Evolutionary conservation across 306 rosid genomes (phyloP), one percentile per base, ranked within the genome.

Genomic region (Inga leiocalycina): DNA sequence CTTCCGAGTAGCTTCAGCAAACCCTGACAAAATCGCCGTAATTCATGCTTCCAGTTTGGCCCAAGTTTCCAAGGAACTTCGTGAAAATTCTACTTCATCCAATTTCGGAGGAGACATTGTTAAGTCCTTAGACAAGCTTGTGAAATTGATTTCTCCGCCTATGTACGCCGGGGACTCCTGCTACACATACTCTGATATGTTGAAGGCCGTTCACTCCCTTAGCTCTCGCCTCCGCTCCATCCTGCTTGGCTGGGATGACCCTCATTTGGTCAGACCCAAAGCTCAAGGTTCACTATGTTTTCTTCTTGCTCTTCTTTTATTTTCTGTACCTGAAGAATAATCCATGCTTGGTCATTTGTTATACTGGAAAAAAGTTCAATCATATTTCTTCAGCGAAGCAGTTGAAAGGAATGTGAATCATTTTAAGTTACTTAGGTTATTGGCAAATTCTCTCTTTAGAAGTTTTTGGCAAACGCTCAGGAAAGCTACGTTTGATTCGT

Each of bases 101-200:
- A 43, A 57, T 70, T 80, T 71, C 81, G 41, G 75, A 3, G 32
- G 4, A 2, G 77, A 71, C 79, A 65, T 80, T n/a, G 10, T 74
- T 61, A 54, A 82, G 24, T 85, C 87, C 84, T 80, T 88, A 12
- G 65, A 72, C 64, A 66, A 80, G 76, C 86, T 81, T 27, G 77
- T 78, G 5, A 70, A 81, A 8, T 85, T 88, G 20, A 39, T 52
- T n/a, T 80, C 87, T 48, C 91, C 92, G 3, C 86, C 92, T n/a
- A 54, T 84, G 43, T 88, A 89, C 84, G 41, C 51, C 2, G 97
- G 87, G 24, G 95, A 93, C 76, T 86, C 48, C 57, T 82, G 35
- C 89, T 95, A 91, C 91, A 91, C 96, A 35, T 93, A 91, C 91
- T 82, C 97, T 72, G 78, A 77, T 10, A 7, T 95, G 74, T 81